Evolutionary conservation across 2,329 filamentous ascomycete genomes (phyloP).

Genomic region (Aspergillus arachidicola): DNA sequence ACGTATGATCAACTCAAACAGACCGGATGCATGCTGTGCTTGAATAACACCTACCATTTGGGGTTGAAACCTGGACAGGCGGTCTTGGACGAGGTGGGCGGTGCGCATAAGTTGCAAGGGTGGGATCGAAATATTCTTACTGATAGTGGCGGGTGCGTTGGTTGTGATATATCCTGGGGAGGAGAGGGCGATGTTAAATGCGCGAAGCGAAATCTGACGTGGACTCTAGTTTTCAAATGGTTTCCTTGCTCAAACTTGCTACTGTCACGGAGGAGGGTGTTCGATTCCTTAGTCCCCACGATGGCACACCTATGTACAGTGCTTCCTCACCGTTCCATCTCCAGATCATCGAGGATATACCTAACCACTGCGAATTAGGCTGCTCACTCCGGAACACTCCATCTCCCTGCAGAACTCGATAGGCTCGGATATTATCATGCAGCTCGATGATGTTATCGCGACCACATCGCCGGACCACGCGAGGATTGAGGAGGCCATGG

Average conservation of each 20-base stretch:
- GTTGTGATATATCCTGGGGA: constrained; percentile 30
- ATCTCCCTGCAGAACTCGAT: constrained; percentile 96
- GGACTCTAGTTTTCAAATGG: constrained; percentile 86
- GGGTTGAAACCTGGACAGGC: constrained; percentile 93
- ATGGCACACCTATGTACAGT: constrained; percentile 81
- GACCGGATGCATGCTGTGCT: constrained; percentile 83
- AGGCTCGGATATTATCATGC: constrained; percentile 99
- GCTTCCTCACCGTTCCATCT: not conserved
- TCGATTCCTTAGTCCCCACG: constrained; percentile 92
- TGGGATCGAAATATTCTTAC: constrained; percentile 97
- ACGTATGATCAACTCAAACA: constrained; percentile 90
- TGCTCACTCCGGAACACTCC: constrained; percentile 95
- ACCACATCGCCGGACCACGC: constrained; percentile 88
- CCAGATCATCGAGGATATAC: not conserved
- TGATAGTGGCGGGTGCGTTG: constrained; percentile 55
- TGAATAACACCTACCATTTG: constrained; percentile 98
- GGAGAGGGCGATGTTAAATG: constrained; percentile 20
- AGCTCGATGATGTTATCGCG: constrained; percentile 95
- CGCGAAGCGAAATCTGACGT: not conserved
- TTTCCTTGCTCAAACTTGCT: constrained; percentile 88
- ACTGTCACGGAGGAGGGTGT: constrained; percentile 95
- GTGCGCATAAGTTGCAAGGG: constrained; percentile 90
- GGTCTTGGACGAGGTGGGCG: constrained; percentile 81
- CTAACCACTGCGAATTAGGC: constrained; percentile 45
- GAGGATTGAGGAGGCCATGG: constrained; percentile 93